Conservation (phyloP, 2,329 filamentous ascomycete species). For the Sporothrix sp. region DNA sequence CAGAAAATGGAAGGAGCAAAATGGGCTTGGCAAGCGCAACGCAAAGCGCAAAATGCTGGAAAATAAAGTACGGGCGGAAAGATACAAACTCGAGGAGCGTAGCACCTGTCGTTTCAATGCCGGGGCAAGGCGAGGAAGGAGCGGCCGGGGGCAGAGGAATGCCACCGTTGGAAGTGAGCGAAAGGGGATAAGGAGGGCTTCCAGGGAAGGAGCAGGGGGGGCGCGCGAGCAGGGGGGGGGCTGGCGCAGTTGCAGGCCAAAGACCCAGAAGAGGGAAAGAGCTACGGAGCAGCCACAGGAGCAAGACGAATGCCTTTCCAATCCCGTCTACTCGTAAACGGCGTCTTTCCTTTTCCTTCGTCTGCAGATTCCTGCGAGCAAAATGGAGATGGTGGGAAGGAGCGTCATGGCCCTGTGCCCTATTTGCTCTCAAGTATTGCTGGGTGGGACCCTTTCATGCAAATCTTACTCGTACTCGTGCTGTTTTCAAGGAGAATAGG, state of each 20-base stretch:
- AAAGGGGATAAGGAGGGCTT: neutral
- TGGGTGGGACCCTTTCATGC: slow-evolving; percentile 8
- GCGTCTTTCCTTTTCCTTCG: neutral
- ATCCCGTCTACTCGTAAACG: neutral
- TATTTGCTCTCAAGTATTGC: neutral
- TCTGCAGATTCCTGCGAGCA: neutral
- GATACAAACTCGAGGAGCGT: neutral
- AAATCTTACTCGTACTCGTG: slow-evolving; percentile 8
- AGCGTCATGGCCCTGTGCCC: neutral
- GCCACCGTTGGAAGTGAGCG: neutral
- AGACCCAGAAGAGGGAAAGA: neutral
- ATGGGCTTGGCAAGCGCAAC: neutral
- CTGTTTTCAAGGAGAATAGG: neutral
- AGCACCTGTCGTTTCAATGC: slow-evolving; percentile 1
- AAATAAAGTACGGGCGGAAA: neutral
- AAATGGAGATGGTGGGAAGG: neutral
- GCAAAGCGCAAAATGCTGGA: neutral
- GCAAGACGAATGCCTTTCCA: too few species aligned
- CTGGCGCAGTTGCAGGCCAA: too few species aligned
- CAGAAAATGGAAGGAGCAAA: too few species aligned
- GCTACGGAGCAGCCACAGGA: too few species aligned
- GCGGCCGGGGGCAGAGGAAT: neutral
- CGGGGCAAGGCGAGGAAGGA: neutral
- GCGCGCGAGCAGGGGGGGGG: too few species aligned
- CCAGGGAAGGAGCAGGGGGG: neutral